Evolutionary conservation across 345 rosid genomes (phyloP).

Genomic region (Erucastrum elatum): DNA sequence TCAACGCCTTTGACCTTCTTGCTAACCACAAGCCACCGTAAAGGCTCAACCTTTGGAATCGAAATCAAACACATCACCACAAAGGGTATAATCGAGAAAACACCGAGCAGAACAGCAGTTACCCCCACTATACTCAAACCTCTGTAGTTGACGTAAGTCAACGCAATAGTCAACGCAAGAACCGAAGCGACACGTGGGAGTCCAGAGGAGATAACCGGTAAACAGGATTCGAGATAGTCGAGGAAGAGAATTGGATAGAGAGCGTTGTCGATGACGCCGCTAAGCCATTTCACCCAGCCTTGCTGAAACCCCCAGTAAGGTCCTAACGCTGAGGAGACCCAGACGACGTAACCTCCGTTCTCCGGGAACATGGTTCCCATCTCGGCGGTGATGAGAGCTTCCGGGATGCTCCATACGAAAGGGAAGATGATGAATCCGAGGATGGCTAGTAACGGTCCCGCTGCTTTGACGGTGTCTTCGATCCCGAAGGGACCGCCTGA

Average conservation of each 20-base stretch:
- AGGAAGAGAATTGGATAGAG: conserved; percentile 70
- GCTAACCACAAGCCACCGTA: conserved; percentile 57
- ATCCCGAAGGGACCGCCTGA: no score
- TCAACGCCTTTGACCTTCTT: conserved; percentile 40
- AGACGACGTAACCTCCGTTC: conserved; percentile 76
- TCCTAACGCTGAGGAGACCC: conserved; percentile 78
- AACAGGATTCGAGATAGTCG: conserved; percentile 60
- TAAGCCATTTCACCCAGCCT: conserved; percentile 89
- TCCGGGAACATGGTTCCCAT: conserved; percentile 87
- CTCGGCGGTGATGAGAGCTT: no score
- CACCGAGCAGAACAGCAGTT: conserved; percentile 57
- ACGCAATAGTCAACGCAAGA: conserved; percentile 46
- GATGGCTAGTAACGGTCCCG: neutral
- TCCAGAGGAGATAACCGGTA: conserved; percentile 55
- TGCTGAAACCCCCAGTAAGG: conserved; percentile 85
- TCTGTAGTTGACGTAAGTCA: conserved; percentile 67
- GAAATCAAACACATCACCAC: conserved; percentile 59
- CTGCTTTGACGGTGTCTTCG: no score
- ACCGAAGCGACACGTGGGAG: conserved; percentile 48
- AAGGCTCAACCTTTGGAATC: conserved; percentile 55
- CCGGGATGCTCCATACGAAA: no score
- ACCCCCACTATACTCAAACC: conserved; percentile 73
- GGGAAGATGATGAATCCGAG: no score
- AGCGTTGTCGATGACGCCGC: conserved; percentile 86
- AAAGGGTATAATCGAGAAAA: conserved; percentile 65